These are phyloP conservation scores for Pneumocystis canis DNA, from an alignment of 1,139 yeast genomes.

Conservation along the genomic window DNA sequence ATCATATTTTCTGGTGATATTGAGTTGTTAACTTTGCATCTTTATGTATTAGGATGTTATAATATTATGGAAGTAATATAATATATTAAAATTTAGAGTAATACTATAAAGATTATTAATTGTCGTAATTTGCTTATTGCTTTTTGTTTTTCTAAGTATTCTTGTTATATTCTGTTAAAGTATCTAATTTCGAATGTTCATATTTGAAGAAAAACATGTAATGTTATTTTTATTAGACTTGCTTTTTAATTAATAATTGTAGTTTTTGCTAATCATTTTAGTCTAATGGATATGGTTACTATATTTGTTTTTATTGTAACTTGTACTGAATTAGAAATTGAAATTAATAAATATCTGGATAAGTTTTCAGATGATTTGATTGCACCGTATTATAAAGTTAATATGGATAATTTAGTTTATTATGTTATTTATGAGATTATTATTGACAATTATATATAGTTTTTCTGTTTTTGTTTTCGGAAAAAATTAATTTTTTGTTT, in stretches of 20 bases:
- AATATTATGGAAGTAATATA: conserved; percentile 81
- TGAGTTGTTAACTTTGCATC: conserved; percentile 62
- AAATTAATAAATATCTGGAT: conserved; percentile 42
- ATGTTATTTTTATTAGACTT: neutral
- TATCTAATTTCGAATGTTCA: conserved; percentile 82
- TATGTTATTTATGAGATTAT: conserved; percentile 65
- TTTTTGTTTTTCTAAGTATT: conserved; percentile 67
- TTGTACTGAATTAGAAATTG: conserved; percentile 58
- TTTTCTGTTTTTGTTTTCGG: conserved; percentile 89
- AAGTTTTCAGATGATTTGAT: conserved; percentile 42
- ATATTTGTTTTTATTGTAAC: conserved; percentile 80
- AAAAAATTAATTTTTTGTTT: conserved; percentile 78
- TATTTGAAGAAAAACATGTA: conserved; percentile 78
- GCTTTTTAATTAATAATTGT: neutral
- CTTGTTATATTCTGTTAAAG: conserved; percentile 75
- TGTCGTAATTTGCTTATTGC: conserved; percentile 67
- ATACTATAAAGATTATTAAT: conserved; percentile 74
- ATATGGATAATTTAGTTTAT: conserved; percentile 80
- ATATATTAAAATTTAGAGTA: conserved; percentile 49
- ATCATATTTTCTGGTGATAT: conserved; percentile 81
- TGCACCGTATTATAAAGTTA: conserved; percentile 47
- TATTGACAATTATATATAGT: conserved; percentile 62
- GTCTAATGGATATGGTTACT: conserved; percentile 98
- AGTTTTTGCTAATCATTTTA: conserved; percentile 88
- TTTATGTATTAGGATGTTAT: conserved; percentile 87